Evolutionary conservation across 1,284 basidiomycete genomes (phyloP).

Genomic region (Anthracocystis panici-leucophaei): DNA sequence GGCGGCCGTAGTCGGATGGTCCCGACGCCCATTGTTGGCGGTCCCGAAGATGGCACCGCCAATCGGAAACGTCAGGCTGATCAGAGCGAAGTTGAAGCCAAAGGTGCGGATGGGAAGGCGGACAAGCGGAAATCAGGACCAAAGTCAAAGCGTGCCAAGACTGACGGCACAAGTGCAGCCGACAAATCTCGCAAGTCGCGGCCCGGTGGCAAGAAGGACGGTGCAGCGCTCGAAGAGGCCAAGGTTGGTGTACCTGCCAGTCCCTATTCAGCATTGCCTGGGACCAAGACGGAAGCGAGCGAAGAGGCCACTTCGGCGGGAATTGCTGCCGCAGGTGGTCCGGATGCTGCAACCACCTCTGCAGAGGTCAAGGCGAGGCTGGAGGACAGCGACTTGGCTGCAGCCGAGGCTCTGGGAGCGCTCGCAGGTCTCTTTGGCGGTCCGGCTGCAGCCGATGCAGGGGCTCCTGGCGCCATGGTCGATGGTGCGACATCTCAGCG

Average conservation of each 20-base stretch:
- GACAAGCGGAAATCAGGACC: slow-evolving; percentile 30
- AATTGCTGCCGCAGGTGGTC: background rate
- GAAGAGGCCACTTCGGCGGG: background rate
- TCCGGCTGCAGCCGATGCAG: slow-evolving; percentile 14
- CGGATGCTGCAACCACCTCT: slow-evolving; percentile 1
- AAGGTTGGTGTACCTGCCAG: slow-evolving; percentile 8
- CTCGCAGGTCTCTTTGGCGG: slow-evolving; percentile 59
- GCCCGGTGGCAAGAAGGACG: slow-evolving; percentile 26
- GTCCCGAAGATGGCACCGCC: slow-evolving; percentile 9
- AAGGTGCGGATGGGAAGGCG: slow-evolving; percentile 15
- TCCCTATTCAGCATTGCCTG: background rate
- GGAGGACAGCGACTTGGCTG: slow-evolving; percentile 69
- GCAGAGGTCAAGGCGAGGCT: slow-evolving; percentile 20
- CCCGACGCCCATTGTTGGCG: slow-evolving; percentile 9
- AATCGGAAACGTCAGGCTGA: slow-evolving; percentile 40
- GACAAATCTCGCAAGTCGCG: slow-evolving; percentile 42
- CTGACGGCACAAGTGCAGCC: slow-evolving; percentile 24
- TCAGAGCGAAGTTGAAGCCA: slow-evolving; percentile 15
- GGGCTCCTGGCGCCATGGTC: background rate
- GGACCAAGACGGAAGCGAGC: slow-evolving; percentile 6
- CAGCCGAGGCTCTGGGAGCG: slow-evolving; percentile 70
- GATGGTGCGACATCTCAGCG: slow-evolving; percentile 8
- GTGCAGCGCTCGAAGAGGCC: slow-evolving; percentile 14
- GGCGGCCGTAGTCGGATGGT: slow-evolving; percentile 29
- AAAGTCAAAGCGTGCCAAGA: slow-evolving; percentile 51